Evolutionary conservation across 2,329 filamentous ascomycete species (phyloP), one percentile per base, ranked within the genome.

Genomic region (Parastagonospora nodorum): DNA sequence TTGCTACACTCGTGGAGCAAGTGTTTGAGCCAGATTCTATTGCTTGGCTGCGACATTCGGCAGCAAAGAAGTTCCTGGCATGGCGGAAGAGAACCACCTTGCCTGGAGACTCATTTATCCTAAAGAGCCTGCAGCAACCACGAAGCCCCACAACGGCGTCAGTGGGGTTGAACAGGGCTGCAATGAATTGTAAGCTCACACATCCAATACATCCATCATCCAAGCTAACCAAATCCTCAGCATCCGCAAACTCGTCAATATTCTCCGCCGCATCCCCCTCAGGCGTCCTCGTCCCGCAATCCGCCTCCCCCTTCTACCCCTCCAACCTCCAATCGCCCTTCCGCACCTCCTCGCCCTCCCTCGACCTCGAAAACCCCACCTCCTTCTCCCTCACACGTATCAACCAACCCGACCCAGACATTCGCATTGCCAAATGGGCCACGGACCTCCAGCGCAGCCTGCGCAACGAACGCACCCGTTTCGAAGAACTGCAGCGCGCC

Each of bases 341-440:
- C 61, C 65, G 66, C 49, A 68, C 53, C 51, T 73, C 50, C 51
- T 75, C 52, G 51, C 68, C 48, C 5, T 72, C 70, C 15, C 58
- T 74, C 1, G 64, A 68, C 4, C 50, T 63, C 6, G 68, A 69
- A 5, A 55, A 63, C n/a, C 60, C 67, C 1, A 57, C 61, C 5
- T 67, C 71, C 28, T 76, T 77, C 51, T 71, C 69, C 2, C 54
- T 73, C 6, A 60, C 71, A 7, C 78, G 84, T 48, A 78, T 88
- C 46, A 77, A 88, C 64, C 84, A 88, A 60, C 78, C 77, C 6
- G 74, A 86, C 36, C 84, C 85, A 10, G 84, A 88, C 57, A 80
- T 93, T n/a, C 82, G 87, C 6, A 79, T 95, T 14, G 88, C 87
- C 1, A 89, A 88, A 66, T 96, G 91, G 91, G 90, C 91, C 0